Evolutionary conservation across 2,329 filamentous ascomycete species (phyloP), one percentile per base, ranked within the genome.

Genomic region (Phialophora verrucosa): DNA sequence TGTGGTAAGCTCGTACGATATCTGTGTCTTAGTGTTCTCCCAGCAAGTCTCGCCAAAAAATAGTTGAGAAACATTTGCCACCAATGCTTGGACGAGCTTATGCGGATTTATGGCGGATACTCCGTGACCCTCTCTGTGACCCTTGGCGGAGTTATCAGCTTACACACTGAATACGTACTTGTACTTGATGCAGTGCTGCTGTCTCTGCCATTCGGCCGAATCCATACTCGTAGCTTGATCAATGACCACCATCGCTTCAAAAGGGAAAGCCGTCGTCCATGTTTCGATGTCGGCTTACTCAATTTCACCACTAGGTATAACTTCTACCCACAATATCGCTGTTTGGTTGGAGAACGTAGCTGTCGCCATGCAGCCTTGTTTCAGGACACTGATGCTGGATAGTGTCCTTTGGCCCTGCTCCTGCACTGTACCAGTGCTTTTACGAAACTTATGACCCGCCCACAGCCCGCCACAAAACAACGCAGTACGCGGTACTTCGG

Each of bases 51-150:
- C 17, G 7, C 11, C 5, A 8, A 3, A 27, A 51, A 25, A 31
- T 31, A 1, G 29, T 25, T 31, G 31, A 51, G 49, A 23, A 4
- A 12, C 4, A 3, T 23, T 51, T 23, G 49, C 23, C 49, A 51
- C 49, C 10, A 35, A 35, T 35, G 53, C 53, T 35, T 55, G 29
- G 17, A 11, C 29, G 29, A 55, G 53, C 53, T 55, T 35, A 11
- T 29, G 53, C 25, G 27, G 27, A 32, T 12, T 11, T n/a, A 44
- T 20, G 38, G 38, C 6, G 38, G 17, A 8, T 7, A 17, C 27
- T 27, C 27, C 27, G 27, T 27, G 27, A 5, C 35, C 14, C 14
- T 42, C 27, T 27, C 27, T 1, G 27, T 27, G 27, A 5, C 35
- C 14, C 5, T 42, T 17, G 12, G 4, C 35, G 38, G 38, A 44